Base-by-base conservation (phyloP, 768 basidiomycete species). In the Mycena sanguinolenta region DNA sequence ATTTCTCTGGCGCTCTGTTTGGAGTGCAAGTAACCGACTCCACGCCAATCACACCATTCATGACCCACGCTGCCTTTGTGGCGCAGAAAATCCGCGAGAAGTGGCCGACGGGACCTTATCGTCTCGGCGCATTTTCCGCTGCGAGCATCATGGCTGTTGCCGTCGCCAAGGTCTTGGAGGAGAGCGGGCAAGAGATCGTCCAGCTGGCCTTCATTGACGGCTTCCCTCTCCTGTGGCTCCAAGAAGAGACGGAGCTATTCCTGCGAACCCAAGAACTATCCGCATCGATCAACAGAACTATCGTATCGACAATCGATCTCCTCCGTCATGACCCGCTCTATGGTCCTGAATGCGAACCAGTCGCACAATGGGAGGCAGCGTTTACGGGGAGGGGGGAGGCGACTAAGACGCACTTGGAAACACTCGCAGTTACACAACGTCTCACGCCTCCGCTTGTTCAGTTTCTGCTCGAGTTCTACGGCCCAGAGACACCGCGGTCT, bases 121-220 rank as follows among this genome's bases (percentile, higher is more conserved):
- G 64, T 28, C 34, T 65, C 21, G 16, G 55, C 1, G 57, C 8
- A 14, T 65, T 36, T 52, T 65, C 42, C 3, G 64, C 14, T 9
- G 17, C 64, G 6, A 65, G 55, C n/a, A 23, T 65, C n/a, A 2
- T 65, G 1, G 64, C 3, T 6, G 46, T 58, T 9, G 55, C 57
- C 3, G 55, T 65, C 10, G 55, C 64, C 30, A 65, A 58, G 27
- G 4, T 58, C n/a, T 34, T 65, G 39, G 64, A 65, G 19, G 64
- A 57, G 39, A 28, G 30, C 32, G 64, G 54, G 3, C n/a, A 58
- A 38, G 4, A 65, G 4, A 44, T 65, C 30, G 9, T 58, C 0
- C 64, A 58, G n/a, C 44, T 65, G 0, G 23, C 55, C 2, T 65
- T 65, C 55, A 65, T 65, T 12, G 64, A 65, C 23, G 13, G 13